Evolutionary conservation across 2,329 filamentous ascomycete genomes (phyloP).

Genomic region (Parastagonospora nodorum): DNA sequence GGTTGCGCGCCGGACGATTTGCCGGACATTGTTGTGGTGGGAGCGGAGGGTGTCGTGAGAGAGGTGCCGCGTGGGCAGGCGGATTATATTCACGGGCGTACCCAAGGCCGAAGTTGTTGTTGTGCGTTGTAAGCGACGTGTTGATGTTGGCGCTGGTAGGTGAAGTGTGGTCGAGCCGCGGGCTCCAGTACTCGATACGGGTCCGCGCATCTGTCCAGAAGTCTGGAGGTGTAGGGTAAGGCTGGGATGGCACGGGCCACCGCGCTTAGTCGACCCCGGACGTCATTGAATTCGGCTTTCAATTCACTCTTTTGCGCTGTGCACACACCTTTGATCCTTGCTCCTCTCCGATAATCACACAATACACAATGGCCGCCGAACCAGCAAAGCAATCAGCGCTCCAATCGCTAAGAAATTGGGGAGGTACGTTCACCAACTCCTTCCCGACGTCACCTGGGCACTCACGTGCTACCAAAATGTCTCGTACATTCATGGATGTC

Average conservation of each 20-base stretch:
- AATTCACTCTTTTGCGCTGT: slow-evolving; percentile 1
- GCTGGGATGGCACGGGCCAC: slow-evolving; percentile 27
- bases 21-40: slow-evolving; percentile 44
- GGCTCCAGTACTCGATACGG: slow-evolving; percentile 8
- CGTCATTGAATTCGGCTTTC: slow-evolving; percentile 29
- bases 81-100: not conserved
- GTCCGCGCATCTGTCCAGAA: slow-evolving; percentile 19
- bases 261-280: slow-evolving; percentile 14
- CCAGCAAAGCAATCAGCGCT: slow-evolving; percentile 47
- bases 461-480: slow-evolving; percentile 19
- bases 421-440: slow-evolving; percentile 49
- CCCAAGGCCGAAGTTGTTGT: not conserved
- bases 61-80: not conserved
- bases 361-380: slow-evolving; percentile 45
- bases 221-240: slow-evolving; percentile 13
- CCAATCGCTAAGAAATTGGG: slow-evolving; percentile 56
- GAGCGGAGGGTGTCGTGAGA: not conserved
- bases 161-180: not conserved
- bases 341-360: not conserved
- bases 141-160: not conserved
- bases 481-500: too few relatives aligned
- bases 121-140: not conserved
- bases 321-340: not conserved
- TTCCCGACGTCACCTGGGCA: not conserved
- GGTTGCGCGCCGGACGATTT: slow-evolving; percentile 52